Percentiles rank a stretch among this genome's conserved stretches.
Evolutionary conservation across 495 filamentous ascomycete species (phyloP).

Genomic region (Xylaria bambusicola): DNA sequence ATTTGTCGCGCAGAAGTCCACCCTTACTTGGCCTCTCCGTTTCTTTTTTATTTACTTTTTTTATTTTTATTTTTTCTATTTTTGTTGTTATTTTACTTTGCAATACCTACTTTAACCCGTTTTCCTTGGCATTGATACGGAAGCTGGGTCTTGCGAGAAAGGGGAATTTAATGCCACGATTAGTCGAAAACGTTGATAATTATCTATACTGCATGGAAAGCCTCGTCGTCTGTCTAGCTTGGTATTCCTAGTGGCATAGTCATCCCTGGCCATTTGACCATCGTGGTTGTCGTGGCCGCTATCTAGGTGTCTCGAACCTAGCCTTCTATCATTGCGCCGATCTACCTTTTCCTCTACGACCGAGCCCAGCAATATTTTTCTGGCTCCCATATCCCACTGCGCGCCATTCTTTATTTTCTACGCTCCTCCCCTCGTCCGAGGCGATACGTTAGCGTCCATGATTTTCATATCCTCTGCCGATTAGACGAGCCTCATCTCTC

Average conservation of each 20-base stretch:
- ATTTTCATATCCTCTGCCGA: conserved; percentile 37
- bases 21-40: too few relatives aligned
- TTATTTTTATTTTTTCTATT: conserved; percentile 2
- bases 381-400: not conserved
- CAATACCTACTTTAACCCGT: too few relatives aligned
- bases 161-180: not conserved
- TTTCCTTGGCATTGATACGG: not conserved
- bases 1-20: conserved; percentile 4
- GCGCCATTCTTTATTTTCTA: conserved; percentile 6
- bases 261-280: not conserved
- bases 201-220: too few relatives aligned
- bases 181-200: not conserved
- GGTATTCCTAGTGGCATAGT: not conserved
- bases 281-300: not conserved
- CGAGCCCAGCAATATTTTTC: conserved; percentile 5
- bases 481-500: conserved; percentile 42
- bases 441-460: conserved; percentile 44
- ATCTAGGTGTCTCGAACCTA: not conserved
- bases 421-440: conserved; percentile 21
- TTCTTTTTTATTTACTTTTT: too few relatives aligned
- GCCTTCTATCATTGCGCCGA: not conserved
- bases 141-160: not conserved
- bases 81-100: too few relatives aligned
- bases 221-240: not conserved
- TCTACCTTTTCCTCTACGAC: conserved; percentile 6